Conservation (phyloP, 345 rosid genomes). For the Eucalyptus pumila region DNA sequence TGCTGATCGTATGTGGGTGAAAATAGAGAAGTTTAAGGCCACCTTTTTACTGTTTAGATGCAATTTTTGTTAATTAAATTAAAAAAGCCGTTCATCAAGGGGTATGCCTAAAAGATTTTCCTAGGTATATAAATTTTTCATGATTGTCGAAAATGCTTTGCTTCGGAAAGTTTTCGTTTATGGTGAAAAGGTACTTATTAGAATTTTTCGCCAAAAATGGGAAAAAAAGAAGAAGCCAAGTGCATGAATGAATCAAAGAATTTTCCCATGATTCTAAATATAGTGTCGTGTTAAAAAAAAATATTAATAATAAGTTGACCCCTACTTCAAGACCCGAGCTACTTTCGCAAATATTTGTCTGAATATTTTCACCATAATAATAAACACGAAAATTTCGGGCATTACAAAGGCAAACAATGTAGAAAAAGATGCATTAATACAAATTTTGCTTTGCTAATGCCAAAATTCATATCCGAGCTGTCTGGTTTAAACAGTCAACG, state of each 20-base stretch:
- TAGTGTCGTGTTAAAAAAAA: no score
- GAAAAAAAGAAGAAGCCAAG: rapidly evolving
- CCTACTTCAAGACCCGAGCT: background rate
- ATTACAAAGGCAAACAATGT: background rate
- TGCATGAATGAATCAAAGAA: background rate
- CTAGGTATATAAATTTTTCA: background rate
- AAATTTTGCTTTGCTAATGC: background rate
- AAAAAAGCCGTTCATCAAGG: background rate
- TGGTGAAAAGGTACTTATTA: background rate
- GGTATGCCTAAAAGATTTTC: background rate
- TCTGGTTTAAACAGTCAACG: background rate
- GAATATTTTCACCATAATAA: background rate
- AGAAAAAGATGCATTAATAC: background rate
- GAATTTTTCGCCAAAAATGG: background rate
- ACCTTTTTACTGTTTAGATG: background rate
- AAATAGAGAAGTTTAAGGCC: background rate
- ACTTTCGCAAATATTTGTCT: rapidly evolving
- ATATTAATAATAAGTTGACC: no score
- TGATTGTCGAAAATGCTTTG: background rate
- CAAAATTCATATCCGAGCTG: background rate
- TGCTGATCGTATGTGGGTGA: background rate
- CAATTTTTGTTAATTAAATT: background rate
- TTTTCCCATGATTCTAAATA: background rate
- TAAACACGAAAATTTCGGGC: background rate
- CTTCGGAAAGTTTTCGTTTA: background rate